Evolutionary conservation across 2,329 filamentous ascomycete species (phyloP), one percentile per base, ranked within the genome.

Genomic region (Fusarium sp.): DNA sequence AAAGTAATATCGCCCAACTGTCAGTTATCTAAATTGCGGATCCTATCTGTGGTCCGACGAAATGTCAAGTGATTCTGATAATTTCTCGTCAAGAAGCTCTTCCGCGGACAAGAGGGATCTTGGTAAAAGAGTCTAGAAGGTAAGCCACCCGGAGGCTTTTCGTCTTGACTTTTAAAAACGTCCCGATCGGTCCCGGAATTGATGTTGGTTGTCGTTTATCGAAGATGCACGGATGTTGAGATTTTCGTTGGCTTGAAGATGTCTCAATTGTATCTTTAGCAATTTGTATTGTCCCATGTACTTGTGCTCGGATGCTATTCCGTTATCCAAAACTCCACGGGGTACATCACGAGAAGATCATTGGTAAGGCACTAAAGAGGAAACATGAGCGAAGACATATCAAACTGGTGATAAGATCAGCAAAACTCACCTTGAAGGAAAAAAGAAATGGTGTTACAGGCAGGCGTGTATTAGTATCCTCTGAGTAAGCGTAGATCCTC

Each of bases 111-210:
- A 45, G 32, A 32, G 35, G 15, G 20, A 11, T 10, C 32, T 18
- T 45, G 26, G 44, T 7, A n/a, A 15, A 23, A 32, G 53, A 57
- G 41, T 30, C 40, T 32, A 35, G 42, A 42, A 38, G 33, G 14
- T 7, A 44, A 38, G 32, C 42, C 48, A 44, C 33, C 64, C 70
- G 64, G 71, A 33, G 44, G 27, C 64, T 70, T 70, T 52, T 73
- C 70, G 65, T 72, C 58, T 35, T 40, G 54, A 55, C 35, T 60
- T 35, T 23, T 35, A 8, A 6, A 8, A 15, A 7, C 18, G 41
- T 46, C 41, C 61, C 68, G 68, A 64, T 45, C 64, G 30, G 64
- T 66, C 50, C 68, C 60, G 68, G 68, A 64, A 71, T 66, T 38
- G 26, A 13, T 45, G 38, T 38, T 53, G 33, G 20, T n/a, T 18